These are phyloP conservation scores for Oropetium thomaeum DNA, from an alignment of 176 grass and related monocot species.

Conservation along the genomic window DNA sequence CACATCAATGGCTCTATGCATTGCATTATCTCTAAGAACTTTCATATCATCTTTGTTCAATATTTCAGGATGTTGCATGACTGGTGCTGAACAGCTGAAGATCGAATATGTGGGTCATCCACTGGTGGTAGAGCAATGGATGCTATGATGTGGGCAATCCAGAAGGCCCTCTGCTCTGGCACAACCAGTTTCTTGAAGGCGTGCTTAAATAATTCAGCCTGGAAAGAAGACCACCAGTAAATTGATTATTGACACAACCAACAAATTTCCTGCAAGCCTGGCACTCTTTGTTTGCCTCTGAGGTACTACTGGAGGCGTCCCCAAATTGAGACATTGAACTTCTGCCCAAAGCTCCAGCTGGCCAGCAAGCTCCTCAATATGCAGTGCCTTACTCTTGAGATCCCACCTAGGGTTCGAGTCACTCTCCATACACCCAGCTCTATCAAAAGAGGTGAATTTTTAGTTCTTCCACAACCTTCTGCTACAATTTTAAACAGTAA, in stretches of 20 bases:
- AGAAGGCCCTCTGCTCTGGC: constrained; percentile 53
- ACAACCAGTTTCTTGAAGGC: constrained; percentile 52
- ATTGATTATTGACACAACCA: constrained; percentile 64
- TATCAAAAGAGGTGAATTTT: constrained; percentile 70
- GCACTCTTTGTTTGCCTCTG: constrained; percentile 43
- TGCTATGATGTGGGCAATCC: constrained; percentile 59
- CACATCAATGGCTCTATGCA: constrained; percentile 36
- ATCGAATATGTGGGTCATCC: constrained; percentile 67
- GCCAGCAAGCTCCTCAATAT: constrained; percentile 66
- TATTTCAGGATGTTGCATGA: constrained; percentile 47
- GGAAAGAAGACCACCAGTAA: constrained; percentile 87
- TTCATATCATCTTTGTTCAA: constrained; percentile 55
- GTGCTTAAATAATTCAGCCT: constrained; percentile 40
- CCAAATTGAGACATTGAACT: constrained; percentile 62
- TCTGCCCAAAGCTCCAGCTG: constrained; percentile 53
- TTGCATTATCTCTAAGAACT: constrained; percentile 52
- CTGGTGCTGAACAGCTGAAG: constrained; percentile 53
- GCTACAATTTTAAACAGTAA: constrained; percentile 12
- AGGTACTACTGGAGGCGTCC: constrained; percentile 75
- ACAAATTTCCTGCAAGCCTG: constrained; percentile 58
- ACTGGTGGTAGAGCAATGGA: constrained; percentile 56
- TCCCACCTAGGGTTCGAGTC: constrained; percentile 54
- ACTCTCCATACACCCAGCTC: constrained; percentile 68
- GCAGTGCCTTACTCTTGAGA: constrained; percentile 61
- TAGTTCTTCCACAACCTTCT: constrained; percentile 63